Evolutionary conservation across 108 stramenopile genomes (phyloP).

Genomic region (Epipyxis sp.): DNA sequence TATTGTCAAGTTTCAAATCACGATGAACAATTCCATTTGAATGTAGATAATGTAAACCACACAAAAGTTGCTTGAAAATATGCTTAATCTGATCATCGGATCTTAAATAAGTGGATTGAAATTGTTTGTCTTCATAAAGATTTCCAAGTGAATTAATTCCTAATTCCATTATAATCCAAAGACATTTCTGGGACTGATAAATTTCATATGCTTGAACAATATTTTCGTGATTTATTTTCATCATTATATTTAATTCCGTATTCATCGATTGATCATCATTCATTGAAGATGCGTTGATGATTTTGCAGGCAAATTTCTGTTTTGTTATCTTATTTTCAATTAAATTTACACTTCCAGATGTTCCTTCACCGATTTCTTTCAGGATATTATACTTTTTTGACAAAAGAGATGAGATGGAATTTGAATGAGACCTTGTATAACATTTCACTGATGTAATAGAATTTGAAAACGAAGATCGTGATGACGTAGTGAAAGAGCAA

Average conservation of each 20-base stretch:
- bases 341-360: slow-evolving; percentile 13
- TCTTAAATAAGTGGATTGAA: no score
- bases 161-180: slow-evolving; percentile 27
- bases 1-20: slow-evolving; percentile 27
- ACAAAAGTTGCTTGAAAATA: slow-evolving; percentile 28
- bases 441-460: no score
- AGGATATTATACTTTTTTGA: no score
- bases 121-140: no score
- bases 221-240: background rate
- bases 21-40: slow-evolving; percentile 24
- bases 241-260: slow-evolving; percentile 30
- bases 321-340: background rate
- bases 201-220: background rate
- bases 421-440: no score
- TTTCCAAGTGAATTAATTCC: no score
- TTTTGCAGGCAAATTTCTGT: slow-evolving; percentile 16
- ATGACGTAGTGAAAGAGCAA: no score
- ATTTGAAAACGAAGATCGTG: no score
- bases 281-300: slow-evolving; percentile 11
- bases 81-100: slow-evolving; percentile 35
- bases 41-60: slow-evolving; percentile 27
- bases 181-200: slow-evolving; percentile 25
- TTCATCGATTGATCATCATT: slow-evolving; percentile 22
- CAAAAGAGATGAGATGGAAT: no score
- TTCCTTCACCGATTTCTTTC: slow-evolving; percentile 22